Conservation (phyloP, 139 green algal genomes). For the Chlorella sp. region DNA sequence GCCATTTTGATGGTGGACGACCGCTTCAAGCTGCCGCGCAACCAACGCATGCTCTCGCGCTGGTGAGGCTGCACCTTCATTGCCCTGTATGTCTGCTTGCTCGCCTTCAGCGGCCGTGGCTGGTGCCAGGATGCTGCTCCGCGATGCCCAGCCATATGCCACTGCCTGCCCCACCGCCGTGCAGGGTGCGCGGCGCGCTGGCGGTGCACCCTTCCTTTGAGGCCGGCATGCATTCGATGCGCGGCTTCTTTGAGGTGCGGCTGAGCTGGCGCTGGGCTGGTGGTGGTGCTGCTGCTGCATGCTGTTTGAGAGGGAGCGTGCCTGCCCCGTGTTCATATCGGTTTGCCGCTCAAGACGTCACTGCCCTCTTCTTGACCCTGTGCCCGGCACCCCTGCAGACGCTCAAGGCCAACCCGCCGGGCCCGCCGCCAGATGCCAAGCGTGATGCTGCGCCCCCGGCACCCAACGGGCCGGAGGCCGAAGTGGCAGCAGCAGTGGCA, state of each 20-base stretch:
- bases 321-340: too few relatives aligned
- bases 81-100: not conserved
- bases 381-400: not conserved
- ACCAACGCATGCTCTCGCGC: conserved; percentile 67
- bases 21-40: conserved; percentile 64
- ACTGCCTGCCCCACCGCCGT: not conserved
- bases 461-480: not conserved
- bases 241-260: conserved; percentile 56
- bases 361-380: too few relatives aligned
- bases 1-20: conserved; percentile 94
- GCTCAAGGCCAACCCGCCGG: conserved; percentile 61
- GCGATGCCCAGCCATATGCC: not conserved
- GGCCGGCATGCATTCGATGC: conserved; percentile 44
- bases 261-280: too few relatives aligned
- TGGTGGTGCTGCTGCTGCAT: too few relatives aligned
- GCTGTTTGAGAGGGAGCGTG: too few relatives aligned
- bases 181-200: conserved; percentile 43
- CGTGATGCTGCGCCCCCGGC: too few relatives aligned
- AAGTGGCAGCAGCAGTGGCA: not conserved
- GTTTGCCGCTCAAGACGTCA: too few relatives aligned
- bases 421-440: too few relatives aligned
- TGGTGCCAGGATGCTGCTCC: not conserved
- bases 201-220: conserved; percentile 46
- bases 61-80: conserved; percentile 59
- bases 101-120: not conserved